Evolutionary conservation across 139 green algal genomes (phyloP).

Genomic region (Edaphochlamys debaryana): DNA sequence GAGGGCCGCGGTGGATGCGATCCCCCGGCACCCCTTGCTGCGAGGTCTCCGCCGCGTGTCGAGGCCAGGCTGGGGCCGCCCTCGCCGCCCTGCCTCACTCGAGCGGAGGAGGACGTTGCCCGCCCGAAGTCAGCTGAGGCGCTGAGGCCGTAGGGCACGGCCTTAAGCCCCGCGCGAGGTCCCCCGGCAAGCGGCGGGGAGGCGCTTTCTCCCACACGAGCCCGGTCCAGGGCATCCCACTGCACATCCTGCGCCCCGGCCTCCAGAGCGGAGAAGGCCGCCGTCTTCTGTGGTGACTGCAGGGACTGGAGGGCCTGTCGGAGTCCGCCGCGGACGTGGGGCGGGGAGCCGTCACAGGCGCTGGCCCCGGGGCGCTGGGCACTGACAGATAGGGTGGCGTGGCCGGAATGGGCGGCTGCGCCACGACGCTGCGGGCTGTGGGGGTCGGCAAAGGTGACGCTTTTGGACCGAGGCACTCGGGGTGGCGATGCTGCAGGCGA

Average conservation of each 20-base stretch:
- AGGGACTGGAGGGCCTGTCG: conserved; percentile 7
- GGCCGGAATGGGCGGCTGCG: too few species aligned
- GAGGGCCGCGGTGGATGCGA: not conserved
- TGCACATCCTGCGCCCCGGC: conserved; percentile 9
- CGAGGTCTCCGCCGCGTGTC: too few species aligned
- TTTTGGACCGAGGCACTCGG: not conserved
- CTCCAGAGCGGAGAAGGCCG: conserved; percentile 6
- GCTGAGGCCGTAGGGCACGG: not conserved
- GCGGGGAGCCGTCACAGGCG: conserved; percentile 1
- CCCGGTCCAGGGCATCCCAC: conserved; percentile 1
- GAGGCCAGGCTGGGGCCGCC: too few species aligned
- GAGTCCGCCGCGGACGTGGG: not conserved
- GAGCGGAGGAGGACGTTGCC: too few species aligned
- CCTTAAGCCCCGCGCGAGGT: too few species aligned
- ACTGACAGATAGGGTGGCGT: too few species aligned
- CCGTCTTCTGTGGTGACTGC: not conserved
- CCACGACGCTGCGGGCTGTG: not conserved
- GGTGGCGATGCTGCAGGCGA: not conserved
- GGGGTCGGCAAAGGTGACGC: conserved; percentile 17
- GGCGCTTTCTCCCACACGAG: too few species aligned
- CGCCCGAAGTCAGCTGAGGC: conserved; percentile 11
- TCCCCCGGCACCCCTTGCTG: too few species aligned
- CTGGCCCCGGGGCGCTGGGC: too few species aligned
- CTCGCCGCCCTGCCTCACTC: too few species aligned
- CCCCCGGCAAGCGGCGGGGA: too few species aligned